Evolutionary conservation across 495 filamentous ascomycete genomes (phyloP).

Genomic region (Penicillium paradoxum): DNA sequence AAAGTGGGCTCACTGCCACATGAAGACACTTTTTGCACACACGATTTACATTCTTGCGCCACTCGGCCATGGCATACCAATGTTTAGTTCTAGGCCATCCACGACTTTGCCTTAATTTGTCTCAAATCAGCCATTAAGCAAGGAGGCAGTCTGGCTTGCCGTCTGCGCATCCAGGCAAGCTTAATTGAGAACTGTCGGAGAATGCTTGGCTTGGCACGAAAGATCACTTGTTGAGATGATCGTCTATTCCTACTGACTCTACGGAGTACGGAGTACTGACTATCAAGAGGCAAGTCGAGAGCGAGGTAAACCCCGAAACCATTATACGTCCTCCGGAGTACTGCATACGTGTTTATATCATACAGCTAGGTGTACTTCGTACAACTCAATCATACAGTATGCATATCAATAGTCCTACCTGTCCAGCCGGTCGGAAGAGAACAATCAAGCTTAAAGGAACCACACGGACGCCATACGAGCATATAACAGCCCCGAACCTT

Average conservation of each 20-base stretch:
- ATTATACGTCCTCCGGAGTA: no score
- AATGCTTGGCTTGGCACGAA: background rate
- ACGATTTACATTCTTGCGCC: background rate
- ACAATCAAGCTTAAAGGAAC: background rate
- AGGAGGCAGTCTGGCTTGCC: background rate
- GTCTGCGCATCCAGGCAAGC: background rate
- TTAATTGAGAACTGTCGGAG: background rate
- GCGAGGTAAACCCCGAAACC: no score
- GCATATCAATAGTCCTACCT: background rate
- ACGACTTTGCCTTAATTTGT: background rate
- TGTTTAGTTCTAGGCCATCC: background rate
- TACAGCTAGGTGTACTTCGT: no score
- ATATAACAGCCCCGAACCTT: background rate
- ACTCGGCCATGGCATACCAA: background rate
- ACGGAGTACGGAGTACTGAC: no score
- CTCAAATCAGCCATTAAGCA: background rate
- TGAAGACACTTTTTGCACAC: background rate
- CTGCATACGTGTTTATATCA: no score
- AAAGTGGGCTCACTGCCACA: background rate
- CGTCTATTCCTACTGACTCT: background rate
- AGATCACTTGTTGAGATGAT: background rate
- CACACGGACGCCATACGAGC: background rate
- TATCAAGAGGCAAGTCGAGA: background rate
- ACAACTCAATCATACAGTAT: background rate
- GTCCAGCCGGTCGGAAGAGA: background rate